These are phyloP conservation scores for Lasiodiplodia hormozganensis DNA, from an alignment of 2,329 filamentous ascomycete species.

Conservation along the genomic window DNA sequence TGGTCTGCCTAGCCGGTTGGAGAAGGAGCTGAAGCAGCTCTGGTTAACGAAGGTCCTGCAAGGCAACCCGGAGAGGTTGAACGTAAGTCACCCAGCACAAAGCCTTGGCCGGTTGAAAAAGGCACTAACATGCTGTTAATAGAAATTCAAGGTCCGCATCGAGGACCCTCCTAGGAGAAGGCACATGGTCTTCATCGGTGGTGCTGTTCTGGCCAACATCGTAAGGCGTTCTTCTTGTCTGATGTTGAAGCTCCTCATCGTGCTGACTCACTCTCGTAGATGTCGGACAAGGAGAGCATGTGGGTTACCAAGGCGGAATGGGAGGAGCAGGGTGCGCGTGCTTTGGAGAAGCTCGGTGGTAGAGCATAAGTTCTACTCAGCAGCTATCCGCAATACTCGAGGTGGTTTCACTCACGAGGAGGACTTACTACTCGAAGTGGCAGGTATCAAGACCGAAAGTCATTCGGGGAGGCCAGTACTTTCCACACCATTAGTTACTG, in stretches of 20 bases:
- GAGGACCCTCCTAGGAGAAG: conserved; percentile 94
- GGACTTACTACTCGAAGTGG: neutral
- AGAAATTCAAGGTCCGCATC: conserved; percentile 99
- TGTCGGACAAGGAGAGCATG: conserved; percentile 99
- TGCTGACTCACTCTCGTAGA: conserved; percentile 54
- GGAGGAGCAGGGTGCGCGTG: conserved; percentile 86
- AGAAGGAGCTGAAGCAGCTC: conserved; percentile 98
- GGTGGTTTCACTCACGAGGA: neutral
- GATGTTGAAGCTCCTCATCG: conserved; percentile 31
- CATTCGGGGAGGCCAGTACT: neutral
- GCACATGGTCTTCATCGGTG: conserved; percentile 99
- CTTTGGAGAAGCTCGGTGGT: conserved; percentile 90
- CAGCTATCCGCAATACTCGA: neutral
- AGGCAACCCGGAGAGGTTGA: conserved; percentile 90
- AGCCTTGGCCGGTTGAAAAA: too few relatives aligned
- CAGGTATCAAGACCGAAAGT: conserved; percentile 21
- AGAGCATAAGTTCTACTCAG: conserved; percentile 59
- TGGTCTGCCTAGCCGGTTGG: conserved; percentile 87
- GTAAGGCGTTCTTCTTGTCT: conserved; percentile 48
- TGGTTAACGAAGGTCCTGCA: conserved; percentile 92
- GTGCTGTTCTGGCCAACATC: conserved; percentile 95
- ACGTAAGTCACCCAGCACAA: conserved; percentile 53
- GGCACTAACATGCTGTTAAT: conserved; percentile 35
- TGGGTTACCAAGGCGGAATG: conserved; percentile 98
- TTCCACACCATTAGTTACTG: conserved; percentile 13